Percentiles rank a stretch among this genome's conserved stretches.
Conservation (phyloP, 257 asterid species). For the Mentha longifolia region DNA sequence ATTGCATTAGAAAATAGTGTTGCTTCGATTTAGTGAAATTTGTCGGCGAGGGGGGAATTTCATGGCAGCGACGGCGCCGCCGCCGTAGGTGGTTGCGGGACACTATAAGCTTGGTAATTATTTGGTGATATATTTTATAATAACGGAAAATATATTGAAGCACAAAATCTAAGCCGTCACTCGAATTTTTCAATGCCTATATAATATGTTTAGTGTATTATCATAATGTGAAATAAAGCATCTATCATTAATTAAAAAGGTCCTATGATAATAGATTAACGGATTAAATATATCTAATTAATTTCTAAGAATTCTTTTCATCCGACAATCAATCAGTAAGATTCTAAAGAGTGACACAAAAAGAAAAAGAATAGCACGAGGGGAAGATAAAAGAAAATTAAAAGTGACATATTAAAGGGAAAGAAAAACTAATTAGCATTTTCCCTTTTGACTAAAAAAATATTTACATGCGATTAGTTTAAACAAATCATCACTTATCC, state of each 20-base stretch:
- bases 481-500: conserved; percentile 15
- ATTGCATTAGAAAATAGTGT: conserved; percentile 20
- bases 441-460: conserved; percentile 3
- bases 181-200: neutral
- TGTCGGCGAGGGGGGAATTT: conserved; percentile 33
- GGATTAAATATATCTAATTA: neutral
- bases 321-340: conserved; percentile 36
- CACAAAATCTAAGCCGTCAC: neutral
- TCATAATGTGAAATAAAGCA: too few species aligned
- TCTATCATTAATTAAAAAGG: neutral
- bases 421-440: conserved; percentile 28
- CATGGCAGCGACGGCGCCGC: conserved; percentile 46
- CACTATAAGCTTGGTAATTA: neutral
- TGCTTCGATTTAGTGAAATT: conserved; percentile 38
- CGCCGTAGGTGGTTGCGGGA: conserved; percentile 40
- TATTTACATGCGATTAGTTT: neutral
- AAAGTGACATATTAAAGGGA: conserved; percentile 16
- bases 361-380: conserved; percentile 24
- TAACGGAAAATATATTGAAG: too few species aligned
- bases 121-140: neutral
- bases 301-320: conserved; percentile 7
- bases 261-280: too few species aligned
- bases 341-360: conserved; percentile 38
- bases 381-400: neutral
- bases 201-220: neutral